Percentiles rank a stretch among this genome's conserved stretches.
Conservation (phyloP, 768 basidiomycete species). For the Crassisporium funariophilum region DNA sequence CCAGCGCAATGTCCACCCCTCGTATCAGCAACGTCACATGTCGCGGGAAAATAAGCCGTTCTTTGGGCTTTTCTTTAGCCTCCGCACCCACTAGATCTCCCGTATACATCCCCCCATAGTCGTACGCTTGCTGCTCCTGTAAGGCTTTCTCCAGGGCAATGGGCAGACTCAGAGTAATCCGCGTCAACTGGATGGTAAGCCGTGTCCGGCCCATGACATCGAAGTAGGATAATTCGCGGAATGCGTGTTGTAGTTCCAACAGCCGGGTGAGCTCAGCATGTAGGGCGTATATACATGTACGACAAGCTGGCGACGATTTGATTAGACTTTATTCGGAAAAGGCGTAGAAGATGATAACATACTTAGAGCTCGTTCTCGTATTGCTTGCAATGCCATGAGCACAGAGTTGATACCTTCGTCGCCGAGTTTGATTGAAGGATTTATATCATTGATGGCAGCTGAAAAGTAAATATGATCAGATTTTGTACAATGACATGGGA, state of each 20-base stretch:
- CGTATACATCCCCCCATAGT: slow-evolving; percentile 4
- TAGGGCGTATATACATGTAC: slow-evolving; percentile 74
- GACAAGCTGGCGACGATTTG: slow-evolving; percentile 56
- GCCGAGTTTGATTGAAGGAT: slow-evolving; percentile 73
- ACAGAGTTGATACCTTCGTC: slow-evolving; percentile 81
- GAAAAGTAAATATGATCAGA: slow-evolving; percentile 3
- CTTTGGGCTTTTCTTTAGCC: slow-evolving; percentile 13
- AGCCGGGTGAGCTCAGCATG: slow-evolving; percentile 73
- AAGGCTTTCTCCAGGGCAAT: slow-evolving; percentile 74
- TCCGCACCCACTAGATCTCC: not conserved
- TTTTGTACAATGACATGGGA: too few relatives aligned
- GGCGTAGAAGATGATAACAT: slow-evolving; percentile 22
- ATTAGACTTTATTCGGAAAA: slow-evolving; percentile 1
- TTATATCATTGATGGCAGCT: slow-evolving; percentile 81
- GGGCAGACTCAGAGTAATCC: slow-evolving; percentile 75
- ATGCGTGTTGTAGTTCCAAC: slow-evolving; percentile 79
- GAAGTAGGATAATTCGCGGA: slow-evolving; percentile 75
- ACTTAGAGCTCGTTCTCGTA: slow-evolving; percentile 77
- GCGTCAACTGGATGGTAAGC: slow-evolving; percentile 73
- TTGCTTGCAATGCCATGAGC: slow-evolving; percentile 64
- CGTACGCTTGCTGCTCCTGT: slow-evolving; percentile 42
- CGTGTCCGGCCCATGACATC: slow-evolving; percentile 77
- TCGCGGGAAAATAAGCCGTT: slow-evolving; percentile 49
- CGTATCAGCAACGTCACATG: slow-evolving; percentile 61
- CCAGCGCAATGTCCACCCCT: slow-evolving; percentile 62